Percentiles rank a stretch among this genome's conserved stretches.
phyloP scores from a whole-genome alignment of 805 yeast species.

The Pichia membranifaciens region DNA sequence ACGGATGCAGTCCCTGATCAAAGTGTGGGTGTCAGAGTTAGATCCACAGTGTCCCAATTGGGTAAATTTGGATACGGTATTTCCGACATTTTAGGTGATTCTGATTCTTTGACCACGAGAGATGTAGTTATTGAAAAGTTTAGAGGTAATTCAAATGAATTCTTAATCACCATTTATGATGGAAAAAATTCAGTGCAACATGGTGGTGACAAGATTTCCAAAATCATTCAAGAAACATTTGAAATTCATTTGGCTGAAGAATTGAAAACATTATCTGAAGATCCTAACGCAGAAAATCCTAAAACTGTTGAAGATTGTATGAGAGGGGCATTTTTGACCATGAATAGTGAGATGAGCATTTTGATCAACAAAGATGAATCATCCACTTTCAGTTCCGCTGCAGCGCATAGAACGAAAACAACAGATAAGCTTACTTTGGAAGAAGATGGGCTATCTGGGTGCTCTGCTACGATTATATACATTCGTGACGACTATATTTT shows the following conservation, averaged over 20 bases:
- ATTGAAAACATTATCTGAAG: constrained; percentile 36
- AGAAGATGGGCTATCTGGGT: constrained; percentile 73
- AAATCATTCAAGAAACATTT: constrained; percentile 65
- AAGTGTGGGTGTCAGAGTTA: constrained; percentile 69
- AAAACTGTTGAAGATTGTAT: constrained; percentile 67
- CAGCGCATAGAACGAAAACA: constrained; percentile 48
- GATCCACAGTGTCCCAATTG: constrained; percentile 81
- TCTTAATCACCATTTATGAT: constrained; percentile 76
- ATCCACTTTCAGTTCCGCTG: constrained; percentile 37
- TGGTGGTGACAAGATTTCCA: constrained; percentile 62
- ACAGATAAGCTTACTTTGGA: constrained; percentile 51
- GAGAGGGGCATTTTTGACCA: constrained; percentile 69
- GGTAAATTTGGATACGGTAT: constrained; percentile 82
- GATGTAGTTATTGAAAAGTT: constrained; percentile 86
- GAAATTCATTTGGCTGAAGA: constrained; percentile 65
- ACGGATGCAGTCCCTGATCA: constrained; percentile 89
- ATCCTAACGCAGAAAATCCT: constrained; percentile 35
- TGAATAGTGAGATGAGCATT: constrained; percentile 79
- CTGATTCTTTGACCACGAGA: constrained; percentile 60
- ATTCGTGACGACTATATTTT: constrained; percentile 64
- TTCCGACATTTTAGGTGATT: constrained; percentile 75
- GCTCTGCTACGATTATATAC: constrained; percentile 78
- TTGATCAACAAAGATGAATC: constrained; percentile 41
- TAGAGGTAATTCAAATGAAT: constrained; percentile 78
- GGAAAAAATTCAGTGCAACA: constrained; percentile 60